Conservation (phyloP, 768 basidiomycete species). For the Auricularia heimuer region DNA sequence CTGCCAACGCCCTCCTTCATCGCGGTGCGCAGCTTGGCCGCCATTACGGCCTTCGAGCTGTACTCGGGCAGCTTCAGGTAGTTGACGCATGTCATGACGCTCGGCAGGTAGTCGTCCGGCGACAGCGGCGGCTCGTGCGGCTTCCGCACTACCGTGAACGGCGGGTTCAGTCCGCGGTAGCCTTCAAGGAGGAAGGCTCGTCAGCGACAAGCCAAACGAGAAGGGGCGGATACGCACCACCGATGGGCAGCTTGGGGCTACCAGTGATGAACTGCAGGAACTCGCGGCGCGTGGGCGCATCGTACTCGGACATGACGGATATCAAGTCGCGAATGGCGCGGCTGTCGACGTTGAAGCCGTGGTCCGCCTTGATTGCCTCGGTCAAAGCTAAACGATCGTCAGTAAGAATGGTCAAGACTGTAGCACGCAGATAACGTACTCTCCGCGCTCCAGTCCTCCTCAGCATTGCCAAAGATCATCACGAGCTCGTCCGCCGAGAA, state of each 20-base stretch:
- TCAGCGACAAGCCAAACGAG: slow-evolving; percentile 1
- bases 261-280: slow-evolving; percentile 97
- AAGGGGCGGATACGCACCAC: slow-evolving; percentile 47
- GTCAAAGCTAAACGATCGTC: slow-evolving; percentile 51
- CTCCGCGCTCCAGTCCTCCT: slow-evolving; percentile 94
- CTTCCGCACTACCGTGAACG: slow-evolving; percentile 93
- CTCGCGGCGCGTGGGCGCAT: slow-evolving; percentile 62
- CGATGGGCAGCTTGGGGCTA: slow-evolving; percentile 91
- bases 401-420: background rate
- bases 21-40: slow-evolving; percentile 70
- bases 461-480: slow-evolving; percentile 89
- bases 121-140: slow-evolving; percentile 85
- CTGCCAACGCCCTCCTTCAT: slow-evolving; percentile 92
- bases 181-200: slow-evolving; percentile 33
- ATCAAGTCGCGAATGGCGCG: slow-evolving; percentile 81
- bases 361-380: slow-evolving; percentile 92
- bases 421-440: slow-evolving; percentile 42
- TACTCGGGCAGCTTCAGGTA: slow-evolving; percentile 96
- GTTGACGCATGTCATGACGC: slow-evolving; percentile 98
- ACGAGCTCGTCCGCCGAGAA: slow-evolving; percentile 94
- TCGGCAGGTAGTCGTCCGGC: slow-evolving; percentile 91
- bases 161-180: slow-evolving; percentile 90
- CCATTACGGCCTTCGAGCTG: slow-evolving; percentile 76
- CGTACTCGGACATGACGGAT: slow-evolving; percentile 78
- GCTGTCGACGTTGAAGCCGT: slow-evolving; percentile 95